Conservation (phyloP, 176 grass and related monocot genomes). For the Chloris gayana region DNA sequence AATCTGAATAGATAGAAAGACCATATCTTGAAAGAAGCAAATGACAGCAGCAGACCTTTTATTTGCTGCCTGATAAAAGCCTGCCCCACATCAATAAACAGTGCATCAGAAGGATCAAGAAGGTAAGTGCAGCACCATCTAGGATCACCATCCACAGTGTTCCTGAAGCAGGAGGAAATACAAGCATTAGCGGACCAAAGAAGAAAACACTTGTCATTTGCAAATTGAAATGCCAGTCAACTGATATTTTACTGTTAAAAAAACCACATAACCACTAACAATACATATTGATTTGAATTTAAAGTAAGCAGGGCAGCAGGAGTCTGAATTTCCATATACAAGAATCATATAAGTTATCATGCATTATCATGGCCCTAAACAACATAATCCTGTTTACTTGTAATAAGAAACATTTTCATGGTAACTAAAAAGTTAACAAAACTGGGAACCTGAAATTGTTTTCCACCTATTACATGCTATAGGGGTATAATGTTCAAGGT, state of each 20-base stretch:
- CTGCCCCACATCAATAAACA: conserved; percentile 89
- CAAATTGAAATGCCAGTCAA: conserved; percentile 33
- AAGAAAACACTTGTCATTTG: conserved; percentile 9
- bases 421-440: conserved; percentile 2
- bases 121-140: conserved; percentile 97
- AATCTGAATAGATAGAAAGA: conserved; percentile 29
- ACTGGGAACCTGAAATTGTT: background rate
- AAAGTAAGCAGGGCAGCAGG: background rate
- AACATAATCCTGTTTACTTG: background rate
- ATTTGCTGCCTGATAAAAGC: conserved; percentile 92
- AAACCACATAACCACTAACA: conserved; percentile 1
- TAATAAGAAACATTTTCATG: background rate
- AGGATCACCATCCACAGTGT: conserved; percentile 85
- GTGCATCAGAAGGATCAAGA: conserved; percentile 88
- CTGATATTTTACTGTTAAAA: conserved; percentile 18
- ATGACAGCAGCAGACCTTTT: conserved; percentile 52
- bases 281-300: conserved; percentile 10
- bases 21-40: conserved; percentile 31
- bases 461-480: background rate
- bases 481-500: background rate
- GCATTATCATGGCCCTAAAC: background rate
- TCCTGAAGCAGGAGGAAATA: conserved; percentile 65
- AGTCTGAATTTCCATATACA: conserved; percentile 1
- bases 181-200: conserved; percentile 14
- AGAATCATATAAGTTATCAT: background rate